These are phyloP conservation scores for Bassia scoparia DNA, from an alignment of 148 eudicot genomes.

Conservation along the genomic window DNA sequence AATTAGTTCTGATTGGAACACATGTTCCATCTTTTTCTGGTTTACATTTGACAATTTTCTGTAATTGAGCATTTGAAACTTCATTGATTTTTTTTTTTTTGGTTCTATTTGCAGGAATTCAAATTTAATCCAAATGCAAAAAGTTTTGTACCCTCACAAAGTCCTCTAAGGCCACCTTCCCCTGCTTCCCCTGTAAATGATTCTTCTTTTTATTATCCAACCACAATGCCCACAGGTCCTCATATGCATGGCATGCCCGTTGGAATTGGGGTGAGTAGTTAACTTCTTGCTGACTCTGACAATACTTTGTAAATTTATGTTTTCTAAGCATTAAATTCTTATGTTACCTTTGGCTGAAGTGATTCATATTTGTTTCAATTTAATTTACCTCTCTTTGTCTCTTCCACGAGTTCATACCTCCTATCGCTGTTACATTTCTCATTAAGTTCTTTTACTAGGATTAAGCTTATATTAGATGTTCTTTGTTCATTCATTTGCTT, in stretches of 20 bases:
- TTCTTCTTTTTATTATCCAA: constrained; percentile 66
- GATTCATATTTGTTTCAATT: too few species aligned
- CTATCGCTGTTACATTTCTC: too few species aligned
- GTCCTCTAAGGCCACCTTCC: constrained; percentile 74
- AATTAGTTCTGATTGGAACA: background rate
- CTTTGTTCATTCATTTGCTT: too few species aligned
- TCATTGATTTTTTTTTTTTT: background rate
- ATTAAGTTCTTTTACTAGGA: too few species aligned
- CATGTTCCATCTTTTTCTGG: background rate
- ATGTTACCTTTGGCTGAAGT: too few species aligned
- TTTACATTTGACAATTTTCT: background rate
- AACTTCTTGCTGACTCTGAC: background rate
- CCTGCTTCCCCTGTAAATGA: constrained; percentile 89
- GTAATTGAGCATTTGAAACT: background rate
- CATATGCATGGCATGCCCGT: constrained; percentile 90
- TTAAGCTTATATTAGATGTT: too few species aligned
- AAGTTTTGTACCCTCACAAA: constrained; percentile 65
- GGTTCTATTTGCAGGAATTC: constrained; percentile 60
- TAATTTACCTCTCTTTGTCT: too few species aligned
- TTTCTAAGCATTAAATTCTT: too few species aligned
- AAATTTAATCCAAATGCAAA: constrained; percentile 88
- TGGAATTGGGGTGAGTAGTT: constrained; percentile 78
- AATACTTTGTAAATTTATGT: too few species aligned
- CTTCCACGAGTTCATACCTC: too few species aligned
- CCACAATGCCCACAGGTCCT: constrained; percentile 49